Conservation (phyloP, 495 filamentous ascomycete genomes). For the Monascus purpureus region DNA sequence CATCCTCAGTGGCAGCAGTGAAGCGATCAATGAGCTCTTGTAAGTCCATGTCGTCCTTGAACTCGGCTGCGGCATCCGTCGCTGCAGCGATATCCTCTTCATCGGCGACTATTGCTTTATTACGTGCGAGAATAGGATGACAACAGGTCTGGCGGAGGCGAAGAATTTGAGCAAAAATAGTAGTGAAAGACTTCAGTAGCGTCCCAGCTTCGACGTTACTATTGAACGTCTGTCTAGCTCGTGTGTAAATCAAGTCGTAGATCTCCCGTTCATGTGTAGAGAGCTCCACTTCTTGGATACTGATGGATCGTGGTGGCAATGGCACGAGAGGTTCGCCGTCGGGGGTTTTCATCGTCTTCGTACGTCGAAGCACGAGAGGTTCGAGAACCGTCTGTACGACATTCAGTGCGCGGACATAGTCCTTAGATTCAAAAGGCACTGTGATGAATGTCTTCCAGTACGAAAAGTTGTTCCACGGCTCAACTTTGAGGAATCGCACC, state of each 20-base stretch:
- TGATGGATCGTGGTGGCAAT: slow-evolving; percentile 65
- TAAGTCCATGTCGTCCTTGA: slow-evolving; percentile 95
- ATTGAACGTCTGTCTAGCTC: slow-evolving; percentile 70
- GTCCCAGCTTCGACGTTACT: slow-evolving; percentile 84
- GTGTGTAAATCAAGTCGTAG: slow-evolving; percentile 75
- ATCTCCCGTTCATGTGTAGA: slow-evolving; percentile 75
- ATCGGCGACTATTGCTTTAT: slow-evolving; percentile 70
- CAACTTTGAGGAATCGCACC: slow-evolving; percentile 80
- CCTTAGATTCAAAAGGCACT: slow-evolving; percentile 85
- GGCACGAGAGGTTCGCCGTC: slow-evolving; percentile 76
- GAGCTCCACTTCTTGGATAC: slow-evolving; percentile 75
- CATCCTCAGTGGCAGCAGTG: slow-evolving; percentile 49
- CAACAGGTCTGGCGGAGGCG: slow-evolving; percentile 90
- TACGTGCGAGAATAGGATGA: slow-evolving; percentile 78
- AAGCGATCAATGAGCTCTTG: slow-evolving; percentile 74
- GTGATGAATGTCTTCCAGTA: slow-evolving; percentile 99
- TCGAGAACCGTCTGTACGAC: slow-evolving; percentile 96
- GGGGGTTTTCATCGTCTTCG: slow-evolving; percentile 96
- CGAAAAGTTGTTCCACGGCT: slow-evolving; percentile 96
- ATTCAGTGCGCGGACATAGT: slow-evolving; percentile 84
- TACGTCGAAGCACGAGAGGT: slow-evolving; percentile 84
- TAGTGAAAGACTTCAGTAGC: slow-evolving; percentile 83
- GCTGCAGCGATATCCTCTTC: slow-evolving; percentile 73
- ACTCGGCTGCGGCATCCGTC: slow-evolving; percentile 62
- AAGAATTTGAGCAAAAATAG: slow-evolving; percentile 92